A percentile compares a stretch with the other conserved stretches of the same genome.
These are phyloP conservation scores for Wickerhamiella musiphila DNA, from an alignment of 805 yeast species.

Conservation along the genomic window DNA sequence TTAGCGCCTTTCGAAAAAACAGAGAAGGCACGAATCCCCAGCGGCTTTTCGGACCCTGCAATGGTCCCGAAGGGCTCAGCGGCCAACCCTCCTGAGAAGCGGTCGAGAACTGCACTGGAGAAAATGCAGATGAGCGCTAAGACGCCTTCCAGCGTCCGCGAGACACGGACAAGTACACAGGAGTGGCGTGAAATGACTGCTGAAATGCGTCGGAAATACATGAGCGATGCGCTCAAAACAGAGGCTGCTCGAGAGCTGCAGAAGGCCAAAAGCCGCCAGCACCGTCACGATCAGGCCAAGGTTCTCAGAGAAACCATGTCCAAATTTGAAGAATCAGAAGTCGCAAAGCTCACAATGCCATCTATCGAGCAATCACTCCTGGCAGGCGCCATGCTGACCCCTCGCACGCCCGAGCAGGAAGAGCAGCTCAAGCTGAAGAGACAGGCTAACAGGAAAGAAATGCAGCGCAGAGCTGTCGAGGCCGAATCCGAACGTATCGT, in stretches of 20 bases:
- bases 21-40: conserved; percentile 33
- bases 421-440: conserved; percentile 41
- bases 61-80: conserved; percentile 46
- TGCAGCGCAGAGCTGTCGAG: conserved; percentile 35
- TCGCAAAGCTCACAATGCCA: conserved; percentile 56
- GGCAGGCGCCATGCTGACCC: conserved; percentile 53
- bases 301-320: conserved; percentile 18
- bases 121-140: conserved; percentile 38
- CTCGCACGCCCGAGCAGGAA: conserved; percentile 54
- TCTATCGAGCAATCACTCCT: conserved; percentile 42
- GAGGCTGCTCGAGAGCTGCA: conserved; percentile 34
- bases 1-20: conserved; percentile 16
- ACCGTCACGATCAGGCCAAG: conserved; percentile 22
- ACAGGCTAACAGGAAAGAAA: conserved; percentile 42
- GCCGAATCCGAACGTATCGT: conserved; percentile 39
- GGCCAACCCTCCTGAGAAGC: conserved; percentile 35
- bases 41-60: conserved; percentile 50
- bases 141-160: conserved; percentile 24
- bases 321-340: conserved; percentile 24
- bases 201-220: conserved; percentile 54
- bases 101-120: conserved; percentile 32
- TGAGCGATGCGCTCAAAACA: conserved; percentile 39
- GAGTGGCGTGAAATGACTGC: conserved; percentile 36
- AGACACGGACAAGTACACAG: conserved; percentile 17
- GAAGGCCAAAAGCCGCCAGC: conserved; percentile 24